These are phyloP conservation scores for Crassisporium funariophilum DNA, from an alignment of 768 basidiomycete species.

Conservation along the genomic window DNA sequence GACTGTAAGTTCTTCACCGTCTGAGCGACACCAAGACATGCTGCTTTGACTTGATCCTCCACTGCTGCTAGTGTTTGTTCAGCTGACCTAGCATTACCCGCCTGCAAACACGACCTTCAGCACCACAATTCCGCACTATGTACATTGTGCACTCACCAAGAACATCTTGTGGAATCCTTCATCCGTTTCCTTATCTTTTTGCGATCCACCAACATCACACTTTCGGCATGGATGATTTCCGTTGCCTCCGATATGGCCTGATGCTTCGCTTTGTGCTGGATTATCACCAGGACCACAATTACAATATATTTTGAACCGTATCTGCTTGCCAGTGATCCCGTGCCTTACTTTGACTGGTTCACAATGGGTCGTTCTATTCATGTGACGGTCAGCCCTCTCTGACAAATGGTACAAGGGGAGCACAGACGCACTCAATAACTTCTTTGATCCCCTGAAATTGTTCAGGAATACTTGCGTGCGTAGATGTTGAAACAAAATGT, in stretches of 20 bases:
- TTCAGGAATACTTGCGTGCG: conserved; percentile 30
- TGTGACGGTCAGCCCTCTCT: background rate
- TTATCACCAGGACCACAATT: conserved; percentile 30
- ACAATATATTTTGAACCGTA: conserved; percentile 4
- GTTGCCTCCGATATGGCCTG: conserved; percentile 37
- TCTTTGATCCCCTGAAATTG: conserved; percentile 29
- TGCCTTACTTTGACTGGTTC: background rate
- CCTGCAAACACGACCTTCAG: conserved; percentile 6
- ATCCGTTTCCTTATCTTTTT: conserved; percentile 26
- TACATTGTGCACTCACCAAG: conserved; percentile 7
- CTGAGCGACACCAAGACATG: conserved; percentile 10
- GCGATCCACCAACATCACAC: conserved; percentile 31
- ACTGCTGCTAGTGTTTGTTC: conserved; percentile 1
- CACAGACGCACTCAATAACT: conserved; percentile 16
- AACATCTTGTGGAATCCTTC: conserved; percentile 31
- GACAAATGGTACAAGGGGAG: background rate
- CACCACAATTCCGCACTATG: background rate
- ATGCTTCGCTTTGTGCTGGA: conserved; percentile 34
- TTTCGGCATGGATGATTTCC: conserved; percentile 37
- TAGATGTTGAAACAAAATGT: conserved; percentile 19
- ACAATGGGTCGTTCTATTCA: conserved; percentile 6
- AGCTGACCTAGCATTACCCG: conserved; percentile 5
- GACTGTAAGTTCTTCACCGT: conserved; percentile 21
- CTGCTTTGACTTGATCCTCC: conserved; percentile 7
- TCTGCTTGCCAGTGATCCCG: background rate